A percentile compares a stretch with the other conserved stretches of the same genome.
Evolutionary conservation across 306 rosid genomes (phyloP).

Genomic region (Calophaca sinica): DNA sequence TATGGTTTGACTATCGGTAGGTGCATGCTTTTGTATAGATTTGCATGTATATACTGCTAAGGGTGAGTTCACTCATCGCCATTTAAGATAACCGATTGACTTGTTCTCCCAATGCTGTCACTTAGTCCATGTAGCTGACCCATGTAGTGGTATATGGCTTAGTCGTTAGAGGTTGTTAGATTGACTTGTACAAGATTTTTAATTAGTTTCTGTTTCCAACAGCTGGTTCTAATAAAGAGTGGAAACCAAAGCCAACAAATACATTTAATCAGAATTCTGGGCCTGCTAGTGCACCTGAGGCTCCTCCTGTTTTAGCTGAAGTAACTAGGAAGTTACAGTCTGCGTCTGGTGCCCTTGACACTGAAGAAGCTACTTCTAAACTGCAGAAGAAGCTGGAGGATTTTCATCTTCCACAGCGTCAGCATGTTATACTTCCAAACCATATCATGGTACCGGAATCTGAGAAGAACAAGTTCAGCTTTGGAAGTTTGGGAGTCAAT

Average conservation of each 20-base stretch:
- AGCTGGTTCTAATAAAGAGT: slow-evolving; percentile 94
- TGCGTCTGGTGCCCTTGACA: slow-evolving; percentile 61
- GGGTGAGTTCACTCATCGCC: not conserved
- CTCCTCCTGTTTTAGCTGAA: slow-evolving; percentile 53
- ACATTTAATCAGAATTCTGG: slow-evolving; percentile 63
- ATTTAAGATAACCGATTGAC: slow-evolving; percentile 41
- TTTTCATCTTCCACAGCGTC: slow-evolving; percentile 73
- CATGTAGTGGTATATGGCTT: not conserved
- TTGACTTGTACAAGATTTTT: slow-evolving; percentile 46
- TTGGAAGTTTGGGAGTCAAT: slow-evolving; percentile 89
- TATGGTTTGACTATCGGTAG: slow-evolving; percentile 18
- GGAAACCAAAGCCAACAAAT: slow-evolving; percentile 89
- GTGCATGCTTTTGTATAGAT: slow-evolving; percentile 37
- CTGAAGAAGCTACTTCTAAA: slow-evolving; percentile 69
- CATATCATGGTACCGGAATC: slow-evolving; percentile 96
- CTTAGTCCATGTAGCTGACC: slow-evolving; percentile 1
- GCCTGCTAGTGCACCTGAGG: slow-evolving; percentile 66
- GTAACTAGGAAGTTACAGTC: slow-evolving; percentile 54
- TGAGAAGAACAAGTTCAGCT: slow-evolving; percentile 85
- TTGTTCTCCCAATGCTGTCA: slow-evolving; percentile 19
- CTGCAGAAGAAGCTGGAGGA: slow-evolving; percentile 79
- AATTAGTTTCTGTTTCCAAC: slow-evolving; percentile 55
- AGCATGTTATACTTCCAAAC: slow-evolving; percentile 89
- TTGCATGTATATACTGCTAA: slow-evolving; percentile 6
- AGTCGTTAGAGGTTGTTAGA: slow-evolving; percentile 4